These are phyloP conservation scores for Aureobasidium vineae DNA, from an alignment of 2,329 filamentous ascomycete species.

Conservation along the genomic window DNA sequence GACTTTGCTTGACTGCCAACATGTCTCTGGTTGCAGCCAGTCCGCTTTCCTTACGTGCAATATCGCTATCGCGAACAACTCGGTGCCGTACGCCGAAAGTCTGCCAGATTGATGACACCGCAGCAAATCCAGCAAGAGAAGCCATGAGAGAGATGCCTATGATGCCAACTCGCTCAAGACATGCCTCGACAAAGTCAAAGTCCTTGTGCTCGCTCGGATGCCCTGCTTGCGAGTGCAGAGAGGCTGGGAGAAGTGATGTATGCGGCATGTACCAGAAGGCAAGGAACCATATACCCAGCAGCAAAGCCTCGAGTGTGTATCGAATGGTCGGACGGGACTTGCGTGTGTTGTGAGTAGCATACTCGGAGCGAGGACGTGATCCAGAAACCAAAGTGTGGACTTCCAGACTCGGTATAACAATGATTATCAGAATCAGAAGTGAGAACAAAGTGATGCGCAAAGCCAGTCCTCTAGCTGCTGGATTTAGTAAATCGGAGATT, in stretches of 20 bases:
- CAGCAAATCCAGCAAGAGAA: conserved; percentile 81
- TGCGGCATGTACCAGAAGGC: conserved; percentile 64
- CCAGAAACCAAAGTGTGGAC: conserved; percentile 63
- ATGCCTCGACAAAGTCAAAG: conserved; percentile 55
- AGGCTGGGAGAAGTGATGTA: conserved; percentile 37
- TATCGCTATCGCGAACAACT: conserved; percentile 64
- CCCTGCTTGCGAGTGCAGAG: conserved; percentile 40
- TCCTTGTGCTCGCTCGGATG: conserved; percentile 36
- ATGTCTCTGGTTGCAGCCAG: conserved; percentile 77
- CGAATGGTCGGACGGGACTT: conserved; percentile 17
- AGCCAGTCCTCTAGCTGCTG: conserved; percentile 64
- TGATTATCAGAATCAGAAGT: conserved; percentile 68
- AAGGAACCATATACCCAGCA: conserved; percentile 68
- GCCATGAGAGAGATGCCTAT: conserved; percentile 87
- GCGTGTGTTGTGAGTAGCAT: not conserved
- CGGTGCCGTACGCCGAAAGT: conserved; percentile 66
- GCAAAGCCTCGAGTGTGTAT: conserved; percentile 53
- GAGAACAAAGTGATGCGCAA: conserved; percentile 68
- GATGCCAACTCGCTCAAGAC: conserved; percentile 68
- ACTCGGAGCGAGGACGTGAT: conserved; percentile 13
- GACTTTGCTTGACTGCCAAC: conserved; percentile 70
- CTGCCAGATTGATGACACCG: conserved; percentile 85
- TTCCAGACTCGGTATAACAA: conserved; percentile 76
- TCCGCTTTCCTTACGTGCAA: conserved; percentile 74
- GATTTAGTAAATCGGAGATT: conserved; percentile 71